These are phyloP conservation scores for Emmonsiellopsis sp. DNA, from an alignment of 2,329 filamentous ascomycete genomes.

Conservation along the genomic window DNA sequence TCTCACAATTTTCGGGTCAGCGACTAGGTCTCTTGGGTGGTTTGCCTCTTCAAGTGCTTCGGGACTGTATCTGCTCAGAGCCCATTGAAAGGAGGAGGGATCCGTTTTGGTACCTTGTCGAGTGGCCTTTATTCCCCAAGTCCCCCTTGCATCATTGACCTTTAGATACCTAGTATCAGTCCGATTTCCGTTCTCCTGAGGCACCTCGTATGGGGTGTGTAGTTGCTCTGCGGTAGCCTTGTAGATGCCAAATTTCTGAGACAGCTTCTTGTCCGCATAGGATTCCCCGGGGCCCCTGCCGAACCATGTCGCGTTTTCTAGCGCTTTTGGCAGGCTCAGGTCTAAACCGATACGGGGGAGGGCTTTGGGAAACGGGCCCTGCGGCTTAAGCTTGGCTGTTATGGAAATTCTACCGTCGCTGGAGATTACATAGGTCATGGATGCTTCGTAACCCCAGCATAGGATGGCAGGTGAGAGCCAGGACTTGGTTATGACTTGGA, in stretches of 20 bases:
- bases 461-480: conserved; percentile 16
- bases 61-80: conserved; percentile 10
- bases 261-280: conserved; percentile 17
- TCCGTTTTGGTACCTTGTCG: neutral
- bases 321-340: conserved; percentile 6
- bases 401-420: conserved; percentile 8
- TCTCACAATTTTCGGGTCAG: conserved; percentile 9
- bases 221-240: conserved; percentile 9
- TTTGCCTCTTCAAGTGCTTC: conserved; percentile 12
- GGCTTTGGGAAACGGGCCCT: conserved; percentile 9
- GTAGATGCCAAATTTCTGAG: conserved; percentile 15
- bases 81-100: conserved; percentile 11
- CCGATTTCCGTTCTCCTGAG: conserved; percentile 18
- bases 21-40: conserved; percentile 14
- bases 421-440: conserved; percentile 10
- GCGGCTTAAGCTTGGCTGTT: conserved; percentile 7
- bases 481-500: conserved; percentile 10
- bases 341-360: conserved; percentile 15
- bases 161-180: conserved; percentile 15
- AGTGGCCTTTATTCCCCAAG: neutral
- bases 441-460: conserved; percentile 15
- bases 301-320: conserved; percentile 16
- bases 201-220: conserved; percentile 19
- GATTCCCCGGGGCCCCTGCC: conserved; percentile 19
- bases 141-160: conserved; percentile 7